Evolutionary conservation across 441 rosid species (phyloP).

Genomic region (Populus hybrid): DNA sequence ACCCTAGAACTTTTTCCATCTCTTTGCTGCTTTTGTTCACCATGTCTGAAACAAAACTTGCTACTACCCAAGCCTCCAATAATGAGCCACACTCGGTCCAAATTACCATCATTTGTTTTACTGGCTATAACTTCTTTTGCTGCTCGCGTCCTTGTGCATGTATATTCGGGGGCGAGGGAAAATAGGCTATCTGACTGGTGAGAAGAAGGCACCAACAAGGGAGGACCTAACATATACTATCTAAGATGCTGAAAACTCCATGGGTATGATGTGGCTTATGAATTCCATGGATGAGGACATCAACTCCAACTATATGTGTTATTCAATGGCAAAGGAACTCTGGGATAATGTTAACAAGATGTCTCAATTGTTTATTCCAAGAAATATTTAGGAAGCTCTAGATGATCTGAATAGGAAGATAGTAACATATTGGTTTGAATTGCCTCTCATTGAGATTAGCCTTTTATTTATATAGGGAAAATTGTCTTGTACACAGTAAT

Average conservation of each 20-base stretch:
- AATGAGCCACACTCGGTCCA: not conserved
- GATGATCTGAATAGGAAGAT: not conserved
- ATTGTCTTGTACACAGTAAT: no score
- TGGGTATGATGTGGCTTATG: not conserved
- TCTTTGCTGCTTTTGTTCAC: not conserved
- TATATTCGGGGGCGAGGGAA: not conserved
- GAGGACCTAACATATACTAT: no score
- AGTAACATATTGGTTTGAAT: no score
- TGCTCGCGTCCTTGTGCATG: not conserved
- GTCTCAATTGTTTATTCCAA: not conserved
- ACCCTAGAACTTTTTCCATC: not conserved
- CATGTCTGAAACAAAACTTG: not conserved
- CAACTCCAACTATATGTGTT: not conserved
- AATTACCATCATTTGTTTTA: not conserved
- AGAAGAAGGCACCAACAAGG: not conserved
- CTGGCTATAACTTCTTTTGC: not conserved
- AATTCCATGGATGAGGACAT: not conserved
- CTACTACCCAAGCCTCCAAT: not conserved
- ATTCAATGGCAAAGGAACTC: not conserved
- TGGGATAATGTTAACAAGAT: not conserved
- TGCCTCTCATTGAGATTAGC: no score
- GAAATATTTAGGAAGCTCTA: not conserved
- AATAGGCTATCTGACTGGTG: not conserved
- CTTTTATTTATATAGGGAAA: no score
- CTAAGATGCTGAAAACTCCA: not conserved